Percentiles rank a stretch among this genome's conserved stretches.
Conservation (phyloP, 2,329 filamentous ascomycete species). For the Pseudogymnoascus sp. region DNA sequence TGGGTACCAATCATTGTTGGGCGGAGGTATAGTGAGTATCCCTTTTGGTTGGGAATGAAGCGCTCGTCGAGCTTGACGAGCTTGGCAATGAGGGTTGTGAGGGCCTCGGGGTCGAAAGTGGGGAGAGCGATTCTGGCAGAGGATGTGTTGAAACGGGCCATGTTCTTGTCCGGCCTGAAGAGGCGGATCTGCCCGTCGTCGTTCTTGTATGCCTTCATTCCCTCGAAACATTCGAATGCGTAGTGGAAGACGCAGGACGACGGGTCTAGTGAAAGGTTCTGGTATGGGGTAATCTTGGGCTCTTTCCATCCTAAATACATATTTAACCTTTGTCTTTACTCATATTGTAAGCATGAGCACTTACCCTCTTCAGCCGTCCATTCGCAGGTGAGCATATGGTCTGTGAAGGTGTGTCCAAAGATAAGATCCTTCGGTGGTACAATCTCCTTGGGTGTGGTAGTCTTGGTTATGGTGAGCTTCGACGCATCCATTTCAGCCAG, state of each 20-base stretch:
- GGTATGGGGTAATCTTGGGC: slow-evolving; percentile 83
- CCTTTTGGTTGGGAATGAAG: slow-evolving; percentile 79
- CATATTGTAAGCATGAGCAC: neutral
- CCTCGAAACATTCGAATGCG: slow-evolving; percentile 95
- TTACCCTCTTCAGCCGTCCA: slow-evolving; percentile 69
- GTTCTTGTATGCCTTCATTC: slow-evolving; percentile 99
- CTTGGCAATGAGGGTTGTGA: slow-evolving; percentile 74
- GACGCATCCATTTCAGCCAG: slow-evolving; percentile 67
- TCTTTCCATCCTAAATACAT: slow-evolving; percentile 56
- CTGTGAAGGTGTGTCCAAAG: slow-evolving; percentile 92
- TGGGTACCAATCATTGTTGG: slow-evolving; percentile 98
- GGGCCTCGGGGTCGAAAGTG: slow-evolving; percentile 63
- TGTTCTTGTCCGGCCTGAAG: slow-evolving; percentile 94
- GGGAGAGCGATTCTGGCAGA: slow-evolving; percentile 86
- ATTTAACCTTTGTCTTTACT: neutral
- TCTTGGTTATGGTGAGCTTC: slow-evolving; percentile 67
- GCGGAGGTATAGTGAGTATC: slow-evolving; percentile 91
- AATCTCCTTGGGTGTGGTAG: slow-evolving; percentile 64
- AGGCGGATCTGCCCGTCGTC: slow-evolving; percentile 67
- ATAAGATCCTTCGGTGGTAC: slow-evolving; percentile 72
- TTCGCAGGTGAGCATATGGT: slow-evolving; percentile 94
- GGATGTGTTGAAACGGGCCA: slow-evolving; percentile 88
- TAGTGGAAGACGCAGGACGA: slow-evolving; percentile 98
- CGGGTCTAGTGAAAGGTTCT: slow-evolving; percentile 93
- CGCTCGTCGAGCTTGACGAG: slow-evolving; percentile 74